phyloP scores from a whole-genome alignment of 257 asterid genomes.

The Gardenia jasminoides region DNA sequence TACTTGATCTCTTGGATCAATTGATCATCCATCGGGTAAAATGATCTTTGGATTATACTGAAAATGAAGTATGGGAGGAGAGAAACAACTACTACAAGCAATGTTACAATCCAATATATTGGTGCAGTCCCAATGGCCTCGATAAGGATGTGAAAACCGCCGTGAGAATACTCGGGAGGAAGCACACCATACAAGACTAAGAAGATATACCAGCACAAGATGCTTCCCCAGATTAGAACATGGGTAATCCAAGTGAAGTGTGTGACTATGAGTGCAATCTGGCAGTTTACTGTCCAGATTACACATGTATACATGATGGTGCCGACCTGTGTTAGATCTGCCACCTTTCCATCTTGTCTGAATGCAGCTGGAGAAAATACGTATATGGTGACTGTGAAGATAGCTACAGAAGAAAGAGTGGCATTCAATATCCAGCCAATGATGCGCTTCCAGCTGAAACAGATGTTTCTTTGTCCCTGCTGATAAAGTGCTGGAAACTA shows the following conservation, averaged over 20 bases:
- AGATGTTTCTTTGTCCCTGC: slow-evolving; percentile 48
- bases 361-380: slow-evolving; percentile 33
- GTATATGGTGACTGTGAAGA: slow-evolving; percentile 40
- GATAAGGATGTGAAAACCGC: slow-evolving; percentile 27
- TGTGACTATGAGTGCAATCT: slow-evolving; percentile 51
- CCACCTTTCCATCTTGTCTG: slow-evolving; percentile 35
- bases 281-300: slow-evolving; percentile 67
- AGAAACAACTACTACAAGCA: slow-evolving; percentile 36
- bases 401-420: slow-evolving; percentile 35
- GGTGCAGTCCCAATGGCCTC: slow-evolving; percentile 50
- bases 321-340: slow-evolving; percentile 51
- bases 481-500: slow-evolving; percentile 64
- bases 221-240: slow-evolving; percentile 62
- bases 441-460: slow-evolving; percentile 55
- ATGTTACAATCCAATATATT: slow-evolving; percentile 40
- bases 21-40: slow-evolving; percentile 56
- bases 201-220: slow-evolving; percentile 48
- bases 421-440: slow-evolving; percentile 60
- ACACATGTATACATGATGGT: slow-evolving; percentile 55
- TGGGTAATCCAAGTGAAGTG: slow-evolving; percentile 62
- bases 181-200: slow-evolving; percentile 35
- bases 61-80: slow-evolving; percentile 49
- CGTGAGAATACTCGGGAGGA: slow-evolving; percentile 28
- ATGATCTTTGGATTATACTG: slow-evolving; percentile 34
- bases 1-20: slow-evolving; percentile 52